These are phyloP conservation scores for Lichtheimia ramosa DNA, from an alignment of 371 early-diverging fungal species.

Conservation along the genomic window DNA sequence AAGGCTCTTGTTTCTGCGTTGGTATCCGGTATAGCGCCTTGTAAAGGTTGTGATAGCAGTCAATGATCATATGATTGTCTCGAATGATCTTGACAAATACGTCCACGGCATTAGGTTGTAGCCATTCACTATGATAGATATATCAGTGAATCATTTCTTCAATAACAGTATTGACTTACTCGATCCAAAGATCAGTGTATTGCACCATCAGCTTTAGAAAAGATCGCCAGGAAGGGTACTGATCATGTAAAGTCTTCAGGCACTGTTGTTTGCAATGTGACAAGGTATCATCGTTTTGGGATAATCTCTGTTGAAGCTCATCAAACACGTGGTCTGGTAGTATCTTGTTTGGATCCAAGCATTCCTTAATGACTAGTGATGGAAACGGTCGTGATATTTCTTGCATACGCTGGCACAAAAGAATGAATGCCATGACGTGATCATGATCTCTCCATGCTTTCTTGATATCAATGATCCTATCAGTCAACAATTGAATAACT, in stretches of 20 bases:
- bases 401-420: neutral
- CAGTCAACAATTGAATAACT: neutral
- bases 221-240: constrained; percentile 22
- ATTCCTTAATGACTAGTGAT: neutral
- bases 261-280: constrained; percentile 17
- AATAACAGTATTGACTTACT: constrained; percentile 14
- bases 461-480: neutral
- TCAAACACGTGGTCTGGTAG: too few species aligned
- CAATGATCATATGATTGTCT: constrained; percentile 11
- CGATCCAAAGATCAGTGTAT: constrained; percentile 35
- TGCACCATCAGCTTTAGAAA: constrained; percentile 25
- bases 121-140: constrained; percentile 14
- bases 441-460: neutral
- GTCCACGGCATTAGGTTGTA: constrained; percentile 5
- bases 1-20: neutral
- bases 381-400: neutral
- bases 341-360: neutral
- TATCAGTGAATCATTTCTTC: neutral
- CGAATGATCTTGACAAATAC: constrained; percentile 14
- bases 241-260: constrained; percentile 6
- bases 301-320: too few species aligned
- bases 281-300: neutral
- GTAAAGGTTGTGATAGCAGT: constrained; percentile 6
- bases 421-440: neutral
- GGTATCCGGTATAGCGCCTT: constrained; percentile 3